Evolutionary conservation across 176 grass and related monocot species (phyloP), one percentile per base, ranked within the genome.

Genomic region (Bromus sterilis): DNA sequence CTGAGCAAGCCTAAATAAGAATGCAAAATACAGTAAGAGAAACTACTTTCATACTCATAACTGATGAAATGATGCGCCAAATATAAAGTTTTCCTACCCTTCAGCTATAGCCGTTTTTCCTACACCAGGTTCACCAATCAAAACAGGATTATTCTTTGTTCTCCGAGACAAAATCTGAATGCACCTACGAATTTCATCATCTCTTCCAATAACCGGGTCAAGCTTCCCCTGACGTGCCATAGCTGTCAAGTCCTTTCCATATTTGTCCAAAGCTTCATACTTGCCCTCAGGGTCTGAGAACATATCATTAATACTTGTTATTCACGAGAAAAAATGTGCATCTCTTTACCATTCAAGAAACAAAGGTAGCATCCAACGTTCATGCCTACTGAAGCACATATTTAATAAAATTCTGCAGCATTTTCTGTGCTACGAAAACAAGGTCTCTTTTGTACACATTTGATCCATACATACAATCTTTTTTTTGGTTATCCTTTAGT

Each of bases 101-200:
- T 98, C 95, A 72, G 95, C 92, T 95, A 98, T 98, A 39, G 95
- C 95, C 4, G 95, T 98, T 89, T 98, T 98, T 7, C 95, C 95
- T 61, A 98, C 95, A 77, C 95, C 95, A 84, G 95, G 95, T 91
- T 98, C 95, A 88, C 95, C 95, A 74, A 98, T 98, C 83, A 98
- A 79, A 83, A 98, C 95, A 6, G 95, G 96, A 82, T 98, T 98
- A 76, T 98, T 98, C 67, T 98, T 98, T 74, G 91, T 98, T 86
- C 96, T 95, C 40, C 96, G 86, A 58, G 96, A 98, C 69, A 98
- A 80, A 88, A 98, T 98, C 69, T 98, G 96, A 81, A 98, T 98
- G 74, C 96, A 98, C 82, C 96, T 93, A 78, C 96, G 87, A 56
- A 98, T 98, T 79, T 98, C 96, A 89, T 98, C 96, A 84, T 95